These are phyloP conservation scores for Hypoxylon intermedium DNA, from an alignment of 495 filamentous ascomycete genomes.

Conservation along the genomic window DNA sequence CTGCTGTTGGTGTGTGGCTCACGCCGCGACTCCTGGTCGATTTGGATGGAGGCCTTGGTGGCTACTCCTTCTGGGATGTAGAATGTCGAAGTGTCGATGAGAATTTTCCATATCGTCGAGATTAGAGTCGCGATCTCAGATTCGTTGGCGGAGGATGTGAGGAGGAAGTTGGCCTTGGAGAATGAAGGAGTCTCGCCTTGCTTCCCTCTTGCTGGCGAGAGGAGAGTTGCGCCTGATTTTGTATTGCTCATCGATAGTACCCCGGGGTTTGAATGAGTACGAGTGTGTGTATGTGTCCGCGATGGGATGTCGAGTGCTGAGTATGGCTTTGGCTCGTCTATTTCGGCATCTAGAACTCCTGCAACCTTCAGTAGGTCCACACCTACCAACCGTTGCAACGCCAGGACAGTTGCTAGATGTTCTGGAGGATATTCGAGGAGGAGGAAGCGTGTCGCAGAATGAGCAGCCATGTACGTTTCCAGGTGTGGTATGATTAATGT, in stretches of 20 bases:
- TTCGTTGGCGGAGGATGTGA: constrained; percentile 50
- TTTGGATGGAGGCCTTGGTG: background rate
- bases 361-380: constrained; percentile 52
- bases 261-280: constrained; percentile 3
- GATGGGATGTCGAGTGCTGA: constrained; percentile 6
- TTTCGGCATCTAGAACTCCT: constrained; percentile 48
- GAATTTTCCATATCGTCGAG: constrained; percentile 49
- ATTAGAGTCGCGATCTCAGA: constrained; percentile 50
- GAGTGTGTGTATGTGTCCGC: constrained; percentile 17
- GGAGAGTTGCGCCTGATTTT: constrained; percentile 14
- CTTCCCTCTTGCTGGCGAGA: constrained; percentile 17
- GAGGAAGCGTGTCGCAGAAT: constrained; percentile 51
- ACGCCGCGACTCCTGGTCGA: constrained; percentile 8
- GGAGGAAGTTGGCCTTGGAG: constrained; percentile 51
- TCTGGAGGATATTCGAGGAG: constrained; percentile 57
- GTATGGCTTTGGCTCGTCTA: constrained; percentile 20
- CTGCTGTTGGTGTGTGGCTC: background rate
- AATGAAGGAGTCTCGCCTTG: constrained; percentile 36
- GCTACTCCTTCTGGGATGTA: constrained; percentile 44
- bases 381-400: constrained; percentile 53
- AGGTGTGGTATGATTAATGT: constrained; percentile 55
- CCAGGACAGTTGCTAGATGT: constrained; percentile 52
- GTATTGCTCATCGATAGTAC: background rate
- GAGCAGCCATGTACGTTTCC: constrained; percentile 50
- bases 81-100: constrained; percentile 44